Evolutionary conservation across 2,329 filamentous ascomycete species (phyloP), one percentile per base, ranked within the genome.

Genomic region (Echinosphaeria canescens): DNA sequence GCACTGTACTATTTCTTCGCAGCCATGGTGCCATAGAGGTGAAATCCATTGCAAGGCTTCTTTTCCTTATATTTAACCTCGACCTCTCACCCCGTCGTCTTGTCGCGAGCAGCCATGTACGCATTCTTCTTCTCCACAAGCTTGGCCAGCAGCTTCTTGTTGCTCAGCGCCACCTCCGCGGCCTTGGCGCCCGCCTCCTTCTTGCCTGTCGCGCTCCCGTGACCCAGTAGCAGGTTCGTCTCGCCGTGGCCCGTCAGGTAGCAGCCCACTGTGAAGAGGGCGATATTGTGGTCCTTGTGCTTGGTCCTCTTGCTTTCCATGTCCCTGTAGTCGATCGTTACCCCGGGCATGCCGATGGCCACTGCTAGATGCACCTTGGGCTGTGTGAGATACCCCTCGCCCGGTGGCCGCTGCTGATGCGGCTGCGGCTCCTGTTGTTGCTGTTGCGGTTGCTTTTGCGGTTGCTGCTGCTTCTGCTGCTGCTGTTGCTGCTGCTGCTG

Each of bases 211-310:
- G 62, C 75, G 17, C 59, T 62, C 1, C 74, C 76, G 24, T 53
- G 55, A 0, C 69, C 76, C 5, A 84, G 46, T 30, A 62, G 49
- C 41, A 66, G 61, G 26, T 62, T 51, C 17, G 55, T 58, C 44
- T 74, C 68, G 4, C 75, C 75, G 56, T 70, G 76, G 0, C 74
- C 75, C 13, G 66, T 62, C 15, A 81, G 49, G 36, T 66, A 75
- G 1, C 67, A 58, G 1, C 61, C 72, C 2, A 81, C 57, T 3
- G 58, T 62, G 40, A 64, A 79, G 15, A 70, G 46, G 12, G 62
- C 57, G 15, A 71, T 44, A 2, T 59, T 61, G 10, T 45, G 51
- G 24, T 54, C 48, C 37, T 54, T 61, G 36, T 72, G 59, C 38
- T 61, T 65, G 26, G 54, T 56, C 22, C 54, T 54, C 33, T 59